Base-by-base conservation (phyloP, 306 rosid genomes). In the Castanea sativa region DNA sequence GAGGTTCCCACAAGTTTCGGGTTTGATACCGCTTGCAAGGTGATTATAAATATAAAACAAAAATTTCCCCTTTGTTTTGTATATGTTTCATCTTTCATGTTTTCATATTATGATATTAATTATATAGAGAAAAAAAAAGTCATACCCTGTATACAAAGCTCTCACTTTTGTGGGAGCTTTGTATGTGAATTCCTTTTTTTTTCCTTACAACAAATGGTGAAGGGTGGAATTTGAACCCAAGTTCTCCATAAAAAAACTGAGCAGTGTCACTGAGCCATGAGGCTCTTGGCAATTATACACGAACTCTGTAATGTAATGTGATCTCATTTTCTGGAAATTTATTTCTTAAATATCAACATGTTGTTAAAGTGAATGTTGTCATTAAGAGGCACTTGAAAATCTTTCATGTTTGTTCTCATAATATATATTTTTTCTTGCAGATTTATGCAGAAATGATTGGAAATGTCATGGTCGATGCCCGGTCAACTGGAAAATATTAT, bases 371-470 rank as follows among this genome's bases (percentile, higher is more conserved):
- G 25, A 68, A 68, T 45, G 11, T 68, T 19, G 13, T 67, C 21
- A 5, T 19, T 67, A 67, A 7, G 53, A 68, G 52, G 53, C 16
- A 35, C 27, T 35, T 19, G 27, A 35, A 35, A 35, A 68, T 33
- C 53, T 68, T 68, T 6, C 72, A 19, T 35, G 8, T 6, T 35
- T 27, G 21, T 30, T 21, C 13, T 49, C n/a, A 11, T 77, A 52
- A 63, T 45, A 4, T 23, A 78, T 49, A 56, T 76, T 73, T 70
- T 64, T 38, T 59, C 51, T 68, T 84, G 82, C 93, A 95, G 99
- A 93, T 95, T 85, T 95, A 95, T 73, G 83, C 99, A n/a, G 99
- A 95, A 90, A 93, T 93, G 99, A 95, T 95, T 82, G 99, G 99
- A 80, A 95, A 95, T 88, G 97, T 95, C 83, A 95, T 95, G 98